Conservation (phyloP, 2,329 filamentous ascomycete genomes). For the Juglanconis oblonga region DNA sequence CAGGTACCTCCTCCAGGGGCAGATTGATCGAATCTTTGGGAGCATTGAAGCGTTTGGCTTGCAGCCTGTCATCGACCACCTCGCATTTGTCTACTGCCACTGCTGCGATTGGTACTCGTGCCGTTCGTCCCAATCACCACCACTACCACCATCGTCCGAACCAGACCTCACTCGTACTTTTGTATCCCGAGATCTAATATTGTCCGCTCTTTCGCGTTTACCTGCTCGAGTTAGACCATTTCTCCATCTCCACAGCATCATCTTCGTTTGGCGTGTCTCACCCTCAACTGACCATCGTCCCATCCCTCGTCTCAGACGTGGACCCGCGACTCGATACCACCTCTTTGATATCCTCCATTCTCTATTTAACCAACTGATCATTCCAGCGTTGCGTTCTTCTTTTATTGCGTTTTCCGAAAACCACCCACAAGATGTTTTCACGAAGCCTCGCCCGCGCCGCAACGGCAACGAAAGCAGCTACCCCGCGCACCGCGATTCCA, state of each 20-base stretch:
- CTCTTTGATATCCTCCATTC: background rate
- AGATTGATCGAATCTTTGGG: no score
- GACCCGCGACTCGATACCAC: background rate
- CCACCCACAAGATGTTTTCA: constrained; percentile 46
- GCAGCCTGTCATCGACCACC: constrained; percentile 10
- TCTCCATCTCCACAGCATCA: background rate
- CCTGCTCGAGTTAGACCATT: background rate
- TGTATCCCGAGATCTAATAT: background rate
- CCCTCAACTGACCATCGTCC: constrained; percentile 3
- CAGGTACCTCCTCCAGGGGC: constrained; percentile 1
- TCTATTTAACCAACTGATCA: background rate
- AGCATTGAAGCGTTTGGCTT: constrained; percentile 2
- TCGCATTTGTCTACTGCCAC: constrained; percentile 14
- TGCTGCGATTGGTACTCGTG: constrained; percentile 13
- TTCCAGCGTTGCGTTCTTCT: constrained; percentile 4
- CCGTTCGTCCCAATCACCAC: background rate
- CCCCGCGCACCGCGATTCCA: constrained; percentile 42
- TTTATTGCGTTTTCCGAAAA: constrained; percentile 3
- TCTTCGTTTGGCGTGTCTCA: constrained; percentile 3
- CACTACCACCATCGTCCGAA: background rate
- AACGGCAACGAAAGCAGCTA: constrained; percentile 30
- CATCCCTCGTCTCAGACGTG: constrained; percentile 12
- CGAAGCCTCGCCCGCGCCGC: constrained; percentile 48
- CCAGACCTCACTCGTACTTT: background rate
- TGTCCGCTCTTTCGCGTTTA: background rate